These are phyloP conservation scores for Trichoderma koningiopsis DNA, from an alignment of 2,329 filamentous ascomycete species.

Conservation along the genomic window DNA sequence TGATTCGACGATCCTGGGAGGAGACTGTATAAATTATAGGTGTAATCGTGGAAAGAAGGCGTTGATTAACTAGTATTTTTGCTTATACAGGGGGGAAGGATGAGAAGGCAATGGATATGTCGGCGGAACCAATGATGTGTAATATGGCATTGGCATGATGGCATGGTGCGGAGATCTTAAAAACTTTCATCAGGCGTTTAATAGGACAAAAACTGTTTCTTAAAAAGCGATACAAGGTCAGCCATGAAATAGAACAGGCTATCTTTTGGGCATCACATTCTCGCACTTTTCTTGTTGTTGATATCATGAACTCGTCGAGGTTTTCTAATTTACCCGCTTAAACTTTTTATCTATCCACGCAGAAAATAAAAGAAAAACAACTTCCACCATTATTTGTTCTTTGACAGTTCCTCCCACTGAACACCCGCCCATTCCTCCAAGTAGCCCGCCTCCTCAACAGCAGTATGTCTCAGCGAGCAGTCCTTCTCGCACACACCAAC, in stretches of 20 bases:
- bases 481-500: constrained; percentile 81
- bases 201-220: constrained; percentile 38
- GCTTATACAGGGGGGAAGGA: constrained; percentile 26
- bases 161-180: constrained; percentile 38
- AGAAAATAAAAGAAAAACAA: neutral
- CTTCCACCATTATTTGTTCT: constrained; percentile 35
- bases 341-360: neutral
- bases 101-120: constrained; percentile 33
- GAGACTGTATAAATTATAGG: constrained; percentile 48
- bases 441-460: constrained; percentile 70
- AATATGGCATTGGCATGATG: constrained; percentile 35
- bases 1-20: constrained; percentile 85
- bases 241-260: constrained; percentile 35
- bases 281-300: constrained; percentile 27
- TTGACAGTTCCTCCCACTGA: constrained; percentile 84
- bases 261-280: constrained; percentile 29
- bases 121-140: constrained; percentile 36
- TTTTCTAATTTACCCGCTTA: neutral
- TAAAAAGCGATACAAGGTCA: constrained; percentile 40
- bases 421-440: constrained; percentile 97
- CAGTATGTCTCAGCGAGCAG: constrained; percentile 64
- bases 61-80: constrained; percentile 30
- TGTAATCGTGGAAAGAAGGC: constrained; percentile 25
- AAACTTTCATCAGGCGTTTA: constrained; percentile 39
- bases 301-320: constrained; percentile 15